These are phyloP conservation scores for Benincasa hispida DNA, from an alignment of 306 rosid species.

Conservation along the genomic window DNA sequence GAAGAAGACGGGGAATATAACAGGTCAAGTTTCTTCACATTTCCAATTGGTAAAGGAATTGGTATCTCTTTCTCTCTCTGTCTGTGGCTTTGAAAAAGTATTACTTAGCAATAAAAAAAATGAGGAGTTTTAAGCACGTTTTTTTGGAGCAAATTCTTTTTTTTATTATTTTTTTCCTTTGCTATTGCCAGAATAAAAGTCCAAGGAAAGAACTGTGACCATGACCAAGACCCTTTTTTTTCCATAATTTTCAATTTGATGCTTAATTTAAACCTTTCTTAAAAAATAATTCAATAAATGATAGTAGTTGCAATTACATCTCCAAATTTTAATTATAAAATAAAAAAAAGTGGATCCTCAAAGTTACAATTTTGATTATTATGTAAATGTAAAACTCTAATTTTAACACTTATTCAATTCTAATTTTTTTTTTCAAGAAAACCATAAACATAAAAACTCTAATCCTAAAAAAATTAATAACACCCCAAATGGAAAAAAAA, in stretches of 20 bases:
- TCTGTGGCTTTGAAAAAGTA: not conserved
- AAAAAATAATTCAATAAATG: too few relatives aligned
- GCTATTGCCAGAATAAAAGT: not conserved
- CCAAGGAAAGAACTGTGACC: not conserved
- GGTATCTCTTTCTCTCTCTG: not conserved
- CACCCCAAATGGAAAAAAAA: too few relatives aligned
- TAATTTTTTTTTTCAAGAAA: too few relatives aligned
- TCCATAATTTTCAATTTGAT: not conserved
- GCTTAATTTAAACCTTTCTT: too few relatives aligned
- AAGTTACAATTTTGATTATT: too few relatives aligned
- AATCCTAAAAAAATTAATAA: too few relatives aligned
- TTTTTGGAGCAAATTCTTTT: not conserved
- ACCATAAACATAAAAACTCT: too few relatives aligned
- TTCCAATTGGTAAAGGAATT: not conserved
- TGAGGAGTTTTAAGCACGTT: slow-evolving; percentile 4
- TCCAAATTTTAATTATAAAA: too few relatives aligned
- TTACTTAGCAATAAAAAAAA: not conserved
- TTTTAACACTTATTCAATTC: too few relatives aligned
- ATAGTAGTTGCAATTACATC: too few relatives aligned
- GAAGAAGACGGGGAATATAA: not conserved
- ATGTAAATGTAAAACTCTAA: too few relatives aligned
- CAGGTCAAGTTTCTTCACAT: not conserved
- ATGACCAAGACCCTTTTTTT: not conserved
- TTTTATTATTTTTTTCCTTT: not conserved
- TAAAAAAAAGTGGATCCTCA: too few relatives aligned